Evolutionary conservation across 768 basidiomycete species (phyloP), one percentile per base, ranked within the genome.

Genomic region (Lactarius sanguifluus): DNA sequence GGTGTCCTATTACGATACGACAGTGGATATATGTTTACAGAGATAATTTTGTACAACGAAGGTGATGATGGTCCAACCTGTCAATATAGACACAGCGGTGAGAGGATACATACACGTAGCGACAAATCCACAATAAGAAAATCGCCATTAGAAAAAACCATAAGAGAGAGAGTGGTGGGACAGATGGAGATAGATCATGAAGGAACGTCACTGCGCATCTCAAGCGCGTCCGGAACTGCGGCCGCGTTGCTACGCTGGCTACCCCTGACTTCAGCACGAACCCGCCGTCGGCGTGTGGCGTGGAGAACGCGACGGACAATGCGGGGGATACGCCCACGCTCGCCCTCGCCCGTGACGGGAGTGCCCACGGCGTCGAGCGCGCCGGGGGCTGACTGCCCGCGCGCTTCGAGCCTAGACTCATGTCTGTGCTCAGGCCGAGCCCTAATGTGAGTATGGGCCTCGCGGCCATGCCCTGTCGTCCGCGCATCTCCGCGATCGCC

Each of bases 301-400:
- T 63, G 10, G 68, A 65, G 36, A 41, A 38, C 18, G 59, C 70
- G 34, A 65, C 54, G 3, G 67, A 60, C 47, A 69, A 20, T 10
- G 67, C 61, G 10, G 61, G 59, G 16, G 70, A 69, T 12, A 70
- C 61, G 30, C 58, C 62, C 13, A 71, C 65, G 43, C 68, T 69
- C 28, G 70, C 62, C 13, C 28, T 54, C 18, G 62, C 58, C n/a
- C 62, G 69, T 41, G 54, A 64, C 7, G 58, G 50, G 15, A 64
- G 62, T 0, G 52, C 45, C 70, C 70, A 71, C 8, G 69, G 69
- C 32, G 66, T 38, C 3, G 62, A 61, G 30, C 58, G 41, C 8
- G 61, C 41, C 23, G 70, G 64, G 12, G 70, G 70, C 52, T 62
- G 70, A 60, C 70, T 71, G 28, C 62, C 68, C 20, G 70, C 57